Conservation (phyloP, 371 early-diverging fungal species). For the Rhizopus sp. region DNA sequence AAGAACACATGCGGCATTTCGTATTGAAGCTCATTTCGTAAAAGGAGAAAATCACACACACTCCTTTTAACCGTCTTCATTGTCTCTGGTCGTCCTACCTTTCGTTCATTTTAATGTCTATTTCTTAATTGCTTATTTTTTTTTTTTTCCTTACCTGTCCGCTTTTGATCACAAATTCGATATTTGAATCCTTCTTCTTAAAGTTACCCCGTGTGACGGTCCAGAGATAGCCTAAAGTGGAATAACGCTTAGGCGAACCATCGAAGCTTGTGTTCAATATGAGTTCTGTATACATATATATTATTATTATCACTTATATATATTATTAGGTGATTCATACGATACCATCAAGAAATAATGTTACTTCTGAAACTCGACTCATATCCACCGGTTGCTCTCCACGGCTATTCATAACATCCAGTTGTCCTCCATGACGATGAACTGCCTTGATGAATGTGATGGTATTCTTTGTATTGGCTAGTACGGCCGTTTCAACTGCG, state of each 20-base stretch:
- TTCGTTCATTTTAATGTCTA: too few species aligned
- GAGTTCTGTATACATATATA: neutral
- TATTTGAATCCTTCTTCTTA: slow-evolving; percentile 21
- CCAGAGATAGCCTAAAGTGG: slow-evolving; percentile 8
- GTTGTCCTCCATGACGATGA: slow-evolving; percentile 8
- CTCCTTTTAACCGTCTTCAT: slow-evolving; percentile 42
- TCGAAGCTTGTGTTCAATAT: neutral
- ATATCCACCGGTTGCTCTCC: slow-evolving; percentile 43
- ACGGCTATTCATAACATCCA: slow-evolving; percentile 12
- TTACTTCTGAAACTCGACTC: slow-evolving; percentile 29
- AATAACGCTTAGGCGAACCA: neutral
- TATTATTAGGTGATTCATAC: too few species aligned
- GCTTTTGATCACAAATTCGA: slow-evolving; percentile 40
- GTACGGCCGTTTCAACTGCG: neutral
- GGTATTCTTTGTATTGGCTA: neutral
- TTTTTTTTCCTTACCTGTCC: slow-evolving; percentile 22
- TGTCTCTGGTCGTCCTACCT: slow-evolving; percentile 21
- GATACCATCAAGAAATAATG: slow-evolving; percentile 42
- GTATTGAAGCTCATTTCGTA: slow-evolving; percentile 37
- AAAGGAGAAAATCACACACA: slow-evolving; percentile 47
- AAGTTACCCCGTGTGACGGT: slow-evolving; percentile 30
- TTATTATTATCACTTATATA: too few species aligned
- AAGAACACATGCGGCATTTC: slow-evolving; percentile 51
- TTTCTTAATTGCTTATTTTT: neutral
- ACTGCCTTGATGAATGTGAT: slow-evolving; percentile 13